phyloP scores from a whole-genome alignment of 495 filamentous ascomycete species.

The Bombardia bombarda region DNA sequence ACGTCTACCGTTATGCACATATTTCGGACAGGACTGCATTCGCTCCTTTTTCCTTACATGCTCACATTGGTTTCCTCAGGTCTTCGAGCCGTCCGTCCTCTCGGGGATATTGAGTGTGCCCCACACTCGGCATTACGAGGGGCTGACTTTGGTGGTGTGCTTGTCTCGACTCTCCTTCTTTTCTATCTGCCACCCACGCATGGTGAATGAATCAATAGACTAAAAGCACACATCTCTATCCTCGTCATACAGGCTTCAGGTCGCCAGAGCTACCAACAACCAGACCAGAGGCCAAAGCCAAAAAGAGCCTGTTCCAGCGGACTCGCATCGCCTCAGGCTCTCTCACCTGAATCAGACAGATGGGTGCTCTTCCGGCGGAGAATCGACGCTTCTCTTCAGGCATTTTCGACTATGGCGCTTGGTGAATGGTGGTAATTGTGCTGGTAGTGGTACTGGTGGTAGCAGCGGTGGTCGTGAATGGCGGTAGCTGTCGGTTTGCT shows the following conservation, averaged over 20 bases:
- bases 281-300: not conserved
- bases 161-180: not conserved
- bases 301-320: not conserved
- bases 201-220: not conserved
- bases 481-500: too few species aligned
- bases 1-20: too few species aligned
- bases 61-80: too few species aligned
- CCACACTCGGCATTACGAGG: constrained; percentile 1
- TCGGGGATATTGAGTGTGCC: too few species aligned
- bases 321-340: not conserved
- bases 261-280: not conserved
- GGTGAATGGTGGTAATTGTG: not conserved
- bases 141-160: not conserved
- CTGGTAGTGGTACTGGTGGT: too few species aligned
- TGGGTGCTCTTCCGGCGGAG: not conserved
- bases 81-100: too few species aligned
- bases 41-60: too few species aligned
- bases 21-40: too few species aligned
- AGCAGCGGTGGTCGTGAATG: too few species aligned
- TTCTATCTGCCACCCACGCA: not conserved
- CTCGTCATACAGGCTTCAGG: not conserved
- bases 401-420: not conserved
- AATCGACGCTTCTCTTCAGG: not conserved
- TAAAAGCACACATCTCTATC: not conserved
- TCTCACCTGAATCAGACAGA: not conserved